Evolutionary conservation across 106 monocot genomes (phyloP), one percentile per base, ranked within the genome.

Genomic region (Apostasia ramifera): DNA sequence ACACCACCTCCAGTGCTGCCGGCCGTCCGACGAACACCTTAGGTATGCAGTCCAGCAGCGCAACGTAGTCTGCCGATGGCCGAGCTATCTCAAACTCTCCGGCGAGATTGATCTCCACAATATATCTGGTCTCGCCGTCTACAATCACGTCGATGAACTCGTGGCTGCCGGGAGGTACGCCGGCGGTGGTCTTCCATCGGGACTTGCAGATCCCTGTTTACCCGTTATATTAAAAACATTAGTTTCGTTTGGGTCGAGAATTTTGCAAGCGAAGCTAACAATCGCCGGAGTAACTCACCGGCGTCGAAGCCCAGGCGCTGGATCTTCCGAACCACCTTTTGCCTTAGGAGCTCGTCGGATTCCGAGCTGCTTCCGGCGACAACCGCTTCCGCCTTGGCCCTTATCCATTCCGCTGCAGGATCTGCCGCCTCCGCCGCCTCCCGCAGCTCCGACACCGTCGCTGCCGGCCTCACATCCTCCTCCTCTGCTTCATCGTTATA

Each of bases 101-200:
- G 4, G 83, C 70, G 1, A 86, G 61, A 59, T 84, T 78, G 40
- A 69, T 54, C 38, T 83, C 91, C 9, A 92, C 76, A 15, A 92
- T 79, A 85, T 81, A 92, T 1, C 88, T 82, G 2, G 14, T 8
- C 2, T 69, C 60, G n/a, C 58, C 71, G 47, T 7, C 8, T 6
- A 55, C 11, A 45, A 81, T 54, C 39, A 88, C 84, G 77, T 92
- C 92, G 69, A 92, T 70, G 83, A 79, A 88, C 61, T 85, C 83
- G 79, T 88, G 77, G 47, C 10, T n/a, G 40, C 79, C 76, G 8
- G 75, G 53, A 0, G 69, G 74, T 15, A 77, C 5, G 7, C 54
- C 54, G 50, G 47, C 47, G 13, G 44, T 58, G n/a, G 42, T 55
- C 1, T 78, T 71, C 73, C 80, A 74, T 11, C 51, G 63, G 3